Conservation (phyloP, 805 yeast species). For the Candida glaebosa region DNA sequence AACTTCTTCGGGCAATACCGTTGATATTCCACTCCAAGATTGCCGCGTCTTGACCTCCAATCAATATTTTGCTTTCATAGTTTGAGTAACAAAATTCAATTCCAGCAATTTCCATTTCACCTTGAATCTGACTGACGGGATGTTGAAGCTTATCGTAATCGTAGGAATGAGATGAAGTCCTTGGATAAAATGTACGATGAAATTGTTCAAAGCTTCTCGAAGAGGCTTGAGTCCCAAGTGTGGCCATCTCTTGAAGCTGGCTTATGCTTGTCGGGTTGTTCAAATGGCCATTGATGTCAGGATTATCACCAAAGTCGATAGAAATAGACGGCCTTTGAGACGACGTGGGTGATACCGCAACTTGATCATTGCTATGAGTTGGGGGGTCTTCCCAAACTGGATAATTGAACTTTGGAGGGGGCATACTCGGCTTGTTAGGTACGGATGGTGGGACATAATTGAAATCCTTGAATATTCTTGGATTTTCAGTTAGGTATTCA, state of each 20-base stretch:
- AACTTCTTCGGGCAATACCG: constrained; percentile 34
- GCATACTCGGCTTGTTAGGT: constrained; percentile 6
- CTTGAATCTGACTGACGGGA: constrained; percentile 31
- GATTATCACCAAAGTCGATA: background rate
- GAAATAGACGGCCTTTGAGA: constrained; percentile 12
- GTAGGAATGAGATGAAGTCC: background rate
- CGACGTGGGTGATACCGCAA: constrained; percentile 14
- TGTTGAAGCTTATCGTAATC: constrained; percentile 11
- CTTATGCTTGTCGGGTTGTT: background rate
- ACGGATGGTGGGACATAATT: constrained; percentile 29
- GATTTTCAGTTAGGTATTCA: constrained; percentile 35
- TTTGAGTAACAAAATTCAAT: constrained; percentile 29
- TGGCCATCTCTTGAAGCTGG: background rate
- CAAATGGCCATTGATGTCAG: constrained; percentile 7
- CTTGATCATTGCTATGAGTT: constrained; percentile 2
- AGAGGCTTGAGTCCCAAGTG: background rate
- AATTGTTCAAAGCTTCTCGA: background rate
- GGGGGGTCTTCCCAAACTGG: constrained; percentile 18
- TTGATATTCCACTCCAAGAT: constrained; percentile 39
- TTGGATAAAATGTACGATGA: background rate
- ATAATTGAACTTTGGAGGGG: constrained; percentile 18
- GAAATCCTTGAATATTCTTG: constrained; percentile 35
- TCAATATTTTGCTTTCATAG: constrained; percentile 24
- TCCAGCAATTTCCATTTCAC: constrained; percentile 43
- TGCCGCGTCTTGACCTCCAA: constrained; percentile 43